These are phyloP conservation scores for Sclerospora graminicola DNA, from an alignment of 352 stramenopile genomes.

Conservation along the genomic window DNA sequence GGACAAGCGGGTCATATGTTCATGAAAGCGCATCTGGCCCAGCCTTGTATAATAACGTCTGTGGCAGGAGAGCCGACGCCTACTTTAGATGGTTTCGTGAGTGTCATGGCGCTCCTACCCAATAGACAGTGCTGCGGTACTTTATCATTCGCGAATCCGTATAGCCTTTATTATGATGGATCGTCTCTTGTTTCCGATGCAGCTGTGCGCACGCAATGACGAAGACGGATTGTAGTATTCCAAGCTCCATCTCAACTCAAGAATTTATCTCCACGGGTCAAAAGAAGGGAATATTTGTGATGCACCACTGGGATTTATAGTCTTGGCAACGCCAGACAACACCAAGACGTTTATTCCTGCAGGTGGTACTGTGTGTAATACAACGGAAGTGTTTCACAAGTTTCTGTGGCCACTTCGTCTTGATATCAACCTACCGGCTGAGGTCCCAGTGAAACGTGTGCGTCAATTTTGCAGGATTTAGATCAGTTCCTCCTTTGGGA, in stretches of 20 bases:
- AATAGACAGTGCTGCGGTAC: too few relatives aligned
- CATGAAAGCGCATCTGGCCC: too few relatives aligned
- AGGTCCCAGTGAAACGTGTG: conserved; percentile 22
- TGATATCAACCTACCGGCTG: conserved; percentile 31
- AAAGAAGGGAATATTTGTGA: conserved; percentile 41
- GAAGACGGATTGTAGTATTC: too few relatives aligned
- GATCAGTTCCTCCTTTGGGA: conserved; percentile 44
- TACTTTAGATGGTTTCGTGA: too few relatives aligned
- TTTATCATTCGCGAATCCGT: too few relatives aligned
- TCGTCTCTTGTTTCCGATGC: too few relatives aligned
- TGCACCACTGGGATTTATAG: conserved; percentile 54
- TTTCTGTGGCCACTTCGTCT: conserved; percentile 46
- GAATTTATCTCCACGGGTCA: conserved; percentile 32
- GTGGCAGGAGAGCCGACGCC: too few relatives aligned
- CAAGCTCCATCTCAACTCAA: conserved; percentile 47
- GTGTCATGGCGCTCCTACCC: too few relatives aligned
- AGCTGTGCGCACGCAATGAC: too few relatives aligned
- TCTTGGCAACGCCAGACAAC: conserved; percentile 42
- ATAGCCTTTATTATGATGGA: too few relatives aligned
- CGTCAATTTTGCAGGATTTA: conserved; percentile 57
- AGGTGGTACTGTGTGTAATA: conserved; percentile 35
- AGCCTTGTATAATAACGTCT: too few relatives aligned
- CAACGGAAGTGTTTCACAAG: conserved; percentile 39
- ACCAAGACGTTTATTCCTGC: conserved; percentile 62
- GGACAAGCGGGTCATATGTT: too few relatives aligned